Evolutionary conservation across 73 alveolate genomes (phyloP).

Genomic region (Paramecium pentaurelia): DNA sequence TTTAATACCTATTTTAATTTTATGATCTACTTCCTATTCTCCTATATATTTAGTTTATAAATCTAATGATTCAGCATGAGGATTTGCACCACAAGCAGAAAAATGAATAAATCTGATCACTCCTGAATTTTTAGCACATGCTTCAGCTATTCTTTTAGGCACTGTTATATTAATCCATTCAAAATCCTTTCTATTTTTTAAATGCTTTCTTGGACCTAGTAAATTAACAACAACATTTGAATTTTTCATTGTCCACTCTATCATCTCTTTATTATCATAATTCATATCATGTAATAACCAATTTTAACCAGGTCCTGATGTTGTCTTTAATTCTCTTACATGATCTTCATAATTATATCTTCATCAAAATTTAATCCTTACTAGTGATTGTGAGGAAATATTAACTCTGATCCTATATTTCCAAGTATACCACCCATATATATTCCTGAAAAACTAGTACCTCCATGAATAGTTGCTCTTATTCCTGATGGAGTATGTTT

Average conservation of each 20-base stretch:
- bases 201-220: slow-evolving; percentile 58
- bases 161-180: slow-evolving; percentile 60
- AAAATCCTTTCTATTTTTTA: slow-evolving; percentile 49
- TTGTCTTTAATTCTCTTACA: slow-evolving; percentile 48
- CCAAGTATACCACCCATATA: slow-evolving; percentile 60
- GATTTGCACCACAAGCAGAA: slow-evolving; percentile 69
- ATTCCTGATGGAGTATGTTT: slow-evolving; percentile 49
- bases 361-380: neutral
- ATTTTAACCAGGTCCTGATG: slow-evolving; percentile 47
- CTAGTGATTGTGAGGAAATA: slow-evolving; percentile 53
- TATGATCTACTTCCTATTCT: slow-evolving; percentile 57
- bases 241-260: slow-evolving; percentile 58
- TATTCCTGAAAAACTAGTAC: slow-evolving; percentile 53
- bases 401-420: slow-evolving; percentile 55
- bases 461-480: slow-evolving; percentile 62
- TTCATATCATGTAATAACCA: slow-evolving; percentile 38
- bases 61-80: slow-evolving; percentile 41
- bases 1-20: neutral
- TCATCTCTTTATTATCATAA: slow-evolving; percentile 62
- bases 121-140: slow-evolving; percentile 63
- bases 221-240: slow-evolving; percentile 66
- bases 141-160: slow-evolving; percentile 68
- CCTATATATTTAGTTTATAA: slow-evolving; percentile 65
- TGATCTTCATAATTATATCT: slow-evolving; percentile 51
- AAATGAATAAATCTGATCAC: slow-evolving; percentile 66